Base-by-base conservation (phyloP, 1,139 yeast species). In the Scheffersomyces illinoinensis region DNA sequence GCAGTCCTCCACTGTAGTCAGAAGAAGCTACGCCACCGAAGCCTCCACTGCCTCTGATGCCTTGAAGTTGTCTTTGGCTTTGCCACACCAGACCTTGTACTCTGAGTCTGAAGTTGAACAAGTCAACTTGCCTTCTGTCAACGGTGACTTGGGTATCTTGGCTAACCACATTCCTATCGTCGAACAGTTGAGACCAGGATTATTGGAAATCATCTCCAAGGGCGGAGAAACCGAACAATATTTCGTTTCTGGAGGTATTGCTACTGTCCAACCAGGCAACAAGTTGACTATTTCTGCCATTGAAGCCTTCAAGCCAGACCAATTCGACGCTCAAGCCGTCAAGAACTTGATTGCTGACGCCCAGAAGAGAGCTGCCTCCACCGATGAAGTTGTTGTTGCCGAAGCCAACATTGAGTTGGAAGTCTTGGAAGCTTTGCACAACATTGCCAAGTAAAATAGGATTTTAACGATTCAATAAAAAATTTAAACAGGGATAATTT, bases 141-240 rank as follows among this genome's bases (percentile, higher is more conserved):
- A 96, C 67, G 99, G 99, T 76, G 96, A 91, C 75, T 87, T 95
- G 79, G 99, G 99, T 91, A 87, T 95, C 67, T 84, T 95, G 75
- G 98, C 99, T 71, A 90, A 92, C 83, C 99, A 95, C 86, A 97
- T 95, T 74, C 99, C 99, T 72, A 89, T 91, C 73, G 93, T 95
- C 66, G 98, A 96, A 82, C 97, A 96, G 85, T 88, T 95, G 76
- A 88, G 90, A 75, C 97, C 99, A 70, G 99, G 99, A 77, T 85
- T 96, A 64, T 90, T 95, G 70, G 98, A 93, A 79, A 87, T 95
- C 73, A 88, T 92, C 68, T 93, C 91, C 76, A 84, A 88, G 73
- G 78, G 88, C 58, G 96, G 95, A 67, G 82, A 86, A 71, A 78
- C 87, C 64, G 85, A 87, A 74, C 92, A 91, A 83, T 92, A 90